A percentile compares a stretch with the other conserved stretches of the same genome.
Conservation (phyloP, 257 asterid genomes). For the Osmanthus fragrans region DNA sequence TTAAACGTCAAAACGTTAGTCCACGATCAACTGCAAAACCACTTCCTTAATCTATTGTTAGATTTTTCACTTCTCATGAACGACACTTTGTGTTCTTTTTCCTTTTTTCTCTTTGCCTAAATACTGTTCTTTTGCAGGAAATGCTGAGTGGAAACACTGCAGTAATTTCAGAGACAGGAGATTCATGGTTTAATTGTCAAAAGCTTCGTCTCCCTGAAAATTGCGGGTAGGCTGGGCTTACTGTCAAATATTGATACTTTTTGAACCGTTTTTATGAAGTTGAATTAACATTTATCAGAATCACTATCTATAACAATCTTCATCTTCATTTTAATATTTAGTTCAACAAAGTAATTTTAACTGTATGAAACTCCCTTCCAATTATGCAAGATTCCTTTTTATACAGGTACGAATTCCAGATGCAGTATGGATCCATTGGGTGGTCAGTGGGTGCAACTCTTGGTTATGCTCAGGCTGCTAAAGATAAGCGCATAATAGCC, state of each 20-base stretch:
- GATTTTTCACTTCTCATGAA: neutral
- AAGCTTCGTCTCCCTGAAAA: slow-evolving; percentile 53
- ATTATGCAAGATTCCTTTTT: neutral
- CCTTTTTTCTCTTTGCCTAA: neutral
- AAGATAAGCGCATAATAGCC: slow-evolving; percentile 49
- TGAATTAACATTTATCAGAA: neutral
- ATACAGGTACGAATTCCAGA: slow-evolving; percentile 50
- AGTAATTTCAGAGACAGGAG: slow-evolving; percentile 62
- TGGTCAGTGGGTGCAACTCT: slow-evolving; percentile 64
- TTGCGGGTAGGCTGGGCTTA: slow-evolving; percentile 39
- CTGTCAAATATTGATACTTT: neutral
- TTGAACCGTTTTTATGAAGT: neutral
- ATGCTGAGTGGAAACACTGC: slow-evolving; percentile 51
- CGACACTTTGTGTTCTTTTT: neutral
- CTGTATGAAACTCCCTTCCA: neutral
- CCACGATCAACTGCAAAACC: neutral
- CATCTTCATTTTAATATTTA: neutral
- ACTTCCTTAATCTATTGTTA: neutral
- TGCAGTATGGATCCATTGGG: slow-evolving; percentile 60
- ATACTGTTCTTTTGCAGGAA: slow-evolving; percentile 31
- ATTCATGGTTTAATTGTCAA: slow-evolving; percentile 66
- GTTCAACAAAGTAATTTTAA: neutral
- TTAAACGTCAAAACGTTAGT: neutral
- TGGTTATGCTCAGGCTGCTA: slow-evolving; percentile 54
- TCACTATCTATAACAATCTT: neutral